Evolutionary conservation across 2,329 filamentous ascomycete species (phyloP), one percentile per base, ranked within the genome.

Genomic region (Amauroascus niger): DNA sequence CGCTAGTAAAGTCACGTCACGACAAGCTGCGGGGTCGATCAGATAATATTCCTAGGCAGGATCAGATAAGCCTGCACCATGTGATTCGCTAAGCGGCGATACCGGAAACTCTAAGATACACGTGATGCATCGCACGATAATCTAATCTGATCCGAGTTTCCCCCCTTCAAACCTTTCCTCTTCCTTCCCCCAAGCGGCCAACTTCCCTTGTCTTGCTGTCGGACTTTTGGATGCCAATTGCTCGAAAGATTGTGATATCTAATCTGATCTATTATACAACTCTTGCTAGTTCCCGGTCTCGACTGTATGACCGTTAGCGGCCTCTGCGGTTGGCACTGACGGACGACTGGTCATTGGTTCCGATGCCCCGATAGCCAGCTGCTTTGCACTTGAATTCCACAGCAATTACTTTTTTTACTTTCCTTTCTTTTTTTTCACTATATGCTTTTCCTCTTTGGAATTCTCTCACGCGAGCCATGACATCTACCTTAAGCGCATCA

Each of bases 401-500:
- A 28, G 9, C 18, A 39, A 14, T n/a, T 30, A 28, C 6, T 24
- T 13, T 24, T 16, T 20, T 5, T 11, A n/a, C 13, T n/a, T 33
- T 1, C 16, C 39, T 46, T 22, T 45, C 18, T 35, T 24, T 40
- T 45, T 6, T 33, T 32, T 32, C 11, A 32, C 13, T 16, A 5
- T 30, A 18, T 40, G 7, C 16, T 18, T 40, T 9, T 16, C 16
- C 18, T 35, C 14, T 14, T 11, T 4, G 14, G 14, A 3, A 40
- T 41, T 28, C 22, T 30, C 26, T 53, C 13, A 37, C 32, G 9
- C n/a, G 16, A 55, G 59, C 53, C 40, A 71, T 72, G 69, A 65
- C 68, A 47, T 70, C 70, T 58, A 65, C 68, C 33, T 62, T 67
- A 52, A 66, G 67, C 56, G 62, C 55, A 64, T 63, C 68, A 54